phyloP scores from a whole-genome alignment of 768 basidiomycete species.

The Podaxis sp. region DNA sequence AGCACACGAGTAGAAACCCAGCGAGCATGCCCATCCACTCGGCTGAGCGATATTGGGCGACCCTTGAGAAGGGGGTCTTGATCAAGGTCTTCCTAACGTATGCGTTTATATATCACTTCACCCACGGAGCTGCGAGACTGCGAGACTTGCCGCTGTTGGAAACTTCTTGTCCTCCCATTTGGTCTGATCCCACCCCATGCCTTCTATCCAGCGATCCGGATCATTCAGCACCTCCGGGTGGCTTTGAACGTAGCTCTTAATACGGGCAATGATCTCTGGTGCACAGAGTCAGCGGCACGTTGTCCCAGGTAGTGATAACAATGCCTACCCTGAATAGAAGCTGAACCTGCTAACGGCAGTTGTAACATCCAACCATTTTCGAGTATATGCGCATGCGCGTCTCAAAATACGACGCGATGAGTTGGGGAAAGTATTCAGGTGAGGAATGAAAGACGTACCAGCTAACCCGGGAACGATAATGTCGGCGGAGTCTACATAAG shows the following conservation, averaged over 20 bases:
- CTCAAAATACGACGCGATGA: constrained; percentile 26
- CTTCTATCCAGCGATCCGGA: constrained; percentile 66
- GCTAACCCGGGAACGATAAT: constrained; percentile 71
- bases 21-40: constrained; percentile 80
- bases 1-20: constrained; percentile 84
- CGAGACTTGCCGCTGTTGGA: constrained; percentile 59
- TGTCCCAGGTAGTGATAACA: not conserved
- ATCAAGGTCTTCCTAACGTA: constrained; percentile 63
- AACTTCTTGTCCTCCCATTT: constrained; percentile 61
- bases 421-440: not conserved
- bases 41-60: constrained; percentile 65
- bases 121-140: not conserved
- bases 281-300: constrained; percentile 23
- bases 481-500: constrained; percentile 21
- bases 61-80: constrained; percentile 61
- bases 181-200: constrained; percentile 95
- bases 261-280: constrained; percentile 56
- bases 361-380: constrained; percentile 69
- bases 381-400: constrained; percentile 78
- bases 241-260: constrained; percentile 54
- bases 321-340: constrained; percentile 53
- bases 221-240: constrained; percentile 55
- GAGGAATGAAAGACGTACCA: constrained; percentile 34
- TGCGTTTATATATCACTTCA: not conserved
- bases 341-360: constrained; percentile 55